Evolutionary conservation across 345 rosid genomes (phyloP).

Genomic region (Eucalyptus sp.): DNA sequence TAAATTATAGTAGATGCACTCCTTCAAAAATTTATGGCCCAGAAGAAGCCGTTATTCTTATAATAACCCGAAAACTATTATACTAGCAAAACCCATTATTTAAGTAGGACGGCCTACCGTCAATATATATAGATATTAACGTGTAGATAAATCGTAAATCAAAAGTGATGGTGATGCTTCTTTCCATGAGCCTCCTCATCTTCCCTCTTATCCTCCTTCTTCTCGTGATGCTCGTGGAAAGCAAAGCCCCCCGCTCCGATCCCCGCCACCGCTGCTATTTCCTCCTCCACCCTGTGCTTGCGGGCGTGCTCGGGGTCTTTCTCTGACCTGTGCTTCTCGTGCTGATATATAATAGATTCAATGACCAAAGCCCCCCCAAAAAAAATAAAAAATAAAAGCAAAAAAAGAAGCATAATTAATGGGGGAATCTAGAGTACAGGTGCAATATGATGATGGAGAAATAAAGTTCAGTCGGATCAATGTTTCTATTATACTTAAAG

Average conservation of each 20-base stretch:
- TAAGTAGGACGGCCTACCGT: not conserved
- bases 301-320: not conserved
- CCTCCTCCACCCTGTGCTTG: constrained; percentile 1
- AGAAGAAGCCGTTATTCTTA: accelerated
- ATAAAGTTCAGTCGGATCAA: not conserved
- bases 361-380: not conserved
- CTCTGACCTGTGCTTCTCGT: not conserved
- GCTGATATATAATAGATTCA: not conserved
- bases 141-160: not conserved
- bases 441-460: not conserved
- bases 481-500: not conserved
- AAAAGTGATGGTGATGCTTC: not conserved
- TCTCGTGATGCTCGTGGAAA: not conserved
- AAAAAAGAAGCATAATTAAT: not conserved
- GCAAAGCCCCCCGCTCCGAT: not conserved
- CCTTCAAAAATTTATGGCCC: accelerated
- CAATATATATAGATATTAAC: not conserved
- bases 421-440: not conserved
- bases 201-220: not conserved
- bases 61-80: no score
- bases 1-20: no score
- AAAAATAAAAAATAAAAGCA: not conserved
- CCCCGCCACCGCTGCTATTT: not conserved
- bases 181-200: constrained; percentile 1
- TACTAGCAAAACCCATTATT: not conserved